Base-by-base conservation (phyloP, 2,329 filamentous ascomycete species). In the Lachnellula occidentalis region DNA sequence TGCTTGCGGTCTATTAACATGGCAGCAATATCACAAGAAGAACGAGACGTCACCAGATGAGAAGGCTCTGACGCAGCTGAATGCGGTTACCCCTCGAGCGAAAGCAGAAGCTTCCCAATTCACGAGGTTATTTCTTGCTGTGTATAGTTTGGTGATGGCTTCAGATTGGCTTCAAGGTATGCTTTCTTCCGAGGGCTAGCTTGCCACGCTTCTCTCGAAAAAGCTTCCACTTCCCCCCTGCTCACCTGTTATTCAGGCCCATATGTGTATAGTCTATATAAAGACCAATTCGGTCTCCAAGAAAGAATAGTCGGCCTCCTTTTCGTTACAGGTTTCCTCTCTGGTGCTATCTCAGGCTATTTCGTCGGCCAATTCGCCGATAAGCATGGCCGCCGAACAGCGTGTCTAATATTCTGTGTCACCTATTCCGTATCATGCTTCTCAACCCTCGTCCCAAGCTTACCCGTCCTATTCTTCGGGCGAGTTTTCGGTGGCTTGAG, bases 361-460 rank as follows among this genome's bases (percentile, higher is more conserved):
- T 67, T 67, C 43, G 66, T 66, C 3, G 66, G 67, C 5, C 59
- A 65, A 43, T 67, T 69, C 39, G 66, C 67, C 19, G 66, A 69
- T 53, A 60, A 52, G 46, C 63, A 64, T 55, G 66, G 67, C 17
- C 76, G 80, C 47, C 74, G 73, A 50, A 69, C 67, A 8, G 78
- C 78, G 27, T 83, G 81, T 61, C 70, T 83, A 9, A 68, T 72
- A 17, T 83, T 81, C 67, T 84, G 81, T 68, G 67, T 69, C 15
- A 69, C 75, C 4, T 82, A 82, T 64, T 73, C 78, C 0, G 65
- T 78, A 3, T 79, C 79, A 1, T 82, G 80, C 59, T 63, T 78
- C 47, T 74, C 77, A 17, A 77, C 81, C 49, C 68, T 82, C 27
- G 72, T 73, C 48, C 67, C 72, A 27, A 64, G 68, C 39, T 53